A percentile compares a stretch with the other conserved stretches of the same genome.
Evolutionary conservation across 2,329 filamentous ascomycete genomes (phyloP).

Genomic region (Trichoderma guizhouense): DNA sequence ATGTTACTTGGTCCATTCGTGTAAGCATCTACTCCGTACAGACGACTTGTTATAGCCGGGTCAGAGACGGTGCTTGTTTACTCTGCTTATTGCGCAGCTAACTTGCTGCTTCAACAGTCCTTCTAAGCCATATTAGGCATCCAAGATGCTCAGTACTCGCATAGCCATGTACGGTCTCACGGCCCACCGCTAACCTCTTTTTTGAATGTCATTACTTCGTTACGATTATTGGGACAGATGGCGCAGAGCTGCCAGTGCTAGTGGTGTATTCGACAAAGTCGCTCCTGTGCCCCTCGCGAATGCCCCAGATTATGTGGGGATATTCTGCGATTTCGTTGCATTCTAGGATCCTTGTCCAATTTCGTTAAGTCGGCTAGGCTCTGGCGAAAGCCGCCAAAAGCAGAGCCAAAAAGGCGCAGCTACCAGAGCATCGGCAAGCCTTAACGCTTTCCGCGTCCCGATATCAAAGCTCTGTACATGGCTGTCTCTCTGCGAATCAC

Average conservation of each 20-base stretch:
- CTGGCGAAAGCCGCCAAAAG: not conserved
- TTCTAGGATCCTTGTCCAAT: not conserved
- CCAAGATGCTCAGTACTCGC: not conserved
- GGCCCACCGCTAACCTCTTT: not conserved
- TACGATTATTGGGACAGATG: not conserved
- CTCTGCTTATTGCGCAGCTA: not conserved
- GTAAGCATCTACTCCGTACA: not conserved
- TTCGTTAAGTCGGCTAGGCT: not conserved
- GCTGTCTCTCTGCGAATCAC: not conserved
- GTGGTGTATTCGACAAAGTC: not conserved
- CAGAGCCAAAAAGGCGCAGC: not conserved
- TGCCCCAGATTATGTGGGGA: slow-evolving; percentile 6
- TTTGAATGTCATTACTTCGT: not conserved
- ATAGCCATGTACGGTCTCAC: not conserved
- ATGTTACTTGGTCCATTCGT: not conserved
- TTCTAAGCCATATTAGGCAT: not conserved
- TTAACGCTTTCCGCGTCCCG: not conserved
- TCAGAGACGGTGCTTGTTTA: not conserved
- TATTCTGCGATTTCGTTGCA: not conserved
- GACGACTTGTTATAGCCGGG: not conserved
- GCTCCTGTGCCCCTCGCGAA: not conserved
- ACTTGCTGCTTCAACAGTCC: not conserved
- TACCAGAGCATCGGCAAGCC: not conserved
- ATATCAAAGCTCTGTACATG: not conserved
- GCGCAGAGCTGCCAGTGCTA: not conserved